Base-by-base conservation (phyloP, 345 rosid species). In the Raphanus sativus region DNA sequence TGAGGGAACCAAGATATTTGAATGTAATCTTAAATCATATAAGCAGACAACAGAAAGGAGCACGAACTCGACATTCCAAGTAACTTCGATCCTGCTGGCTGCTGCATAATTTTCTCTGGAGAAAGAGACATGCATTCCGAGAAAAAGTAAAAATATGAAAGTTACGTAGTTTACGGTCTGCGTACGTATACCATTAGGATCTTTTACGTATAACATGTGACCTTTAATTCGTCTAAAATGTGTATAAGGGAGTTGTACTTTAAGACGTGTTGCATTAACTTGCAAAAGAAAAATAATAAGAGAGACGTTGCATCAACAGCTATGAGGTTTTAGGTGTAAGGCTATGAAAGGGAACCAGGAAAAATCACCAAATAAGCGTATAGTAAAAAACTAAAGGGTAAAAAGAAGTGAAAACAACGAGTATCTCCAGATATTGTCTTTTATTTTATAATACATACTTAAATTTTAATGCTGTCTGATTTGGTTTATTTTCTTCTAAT, bases 291-390 rank as follows among this genome's bases (percentile, higher is more conserved):
- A 58, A 16, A 66, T 9, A 28, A 58, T 3, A 34, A 50, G 36
- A 70, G 65, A 70, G 81, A 77, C 64, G 71, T 77, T 77, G 81
- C 76, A 77, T 70, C 76, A 77, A 77, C 71, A 50, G 76, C 81
- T 77, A 76, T 64, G 55, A 40, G 71, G 56, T 64, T 70, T 70
- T 70, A 77, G 81, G 75, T 70, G 76, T 58, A 70, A 77, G 81
- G 81, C 81, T 77, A 77, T 70, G 28, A 21, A 77, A 65, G 75
- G 80, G 80, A 42, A 29, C 66, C 66, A 55, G 34, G 26, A 67
- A 45, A 52, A 54, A 2, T 52, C 70, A 77, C 75, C 59, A 55
- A 70, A 55, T 15, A 64, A 63, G 71, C 65, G 70, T 64, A 63
- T 70, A 29, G 38, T 33, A 7, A 62, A 38, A 70, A 63, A 70